Conservation (phyloP, 2,329 filamentous ascomycete genomes). For the Alternaria panax region DNA sequence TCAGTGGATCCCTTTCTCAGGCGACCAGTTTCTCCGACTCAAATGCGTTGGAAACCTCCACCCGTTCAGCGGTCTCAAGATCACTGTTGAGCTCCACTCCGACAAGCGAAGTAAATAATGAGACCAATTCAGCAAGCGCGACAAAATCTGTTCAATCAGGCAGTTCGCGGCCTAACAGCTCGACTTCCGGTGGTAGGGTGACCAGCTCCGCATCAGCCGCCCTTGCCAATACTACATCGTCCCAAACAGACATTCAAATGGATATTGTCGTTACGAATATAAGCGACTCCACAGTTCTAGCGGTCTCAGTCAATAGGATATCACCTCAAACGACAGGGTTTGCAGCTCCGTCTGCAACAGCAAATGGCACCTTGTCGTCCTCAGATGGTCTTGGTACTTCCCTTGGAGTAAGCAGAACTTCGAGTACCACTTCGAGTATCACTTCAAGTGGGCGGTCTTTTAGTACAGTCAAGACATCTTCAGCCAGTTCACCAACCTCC, state of each 20-base stretch:
- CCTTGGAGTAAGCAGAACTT: neutral
- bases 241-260: neutral
- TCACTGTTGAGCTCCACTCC: neutral
- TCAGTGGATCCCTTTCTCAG: neutral
- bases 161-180: neutral
- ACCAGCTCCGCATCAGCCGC: neutral
- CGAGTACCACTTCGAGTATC: too few relatives aligned
- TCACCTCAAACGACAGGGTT: neutral
- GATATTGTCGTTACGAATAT: neutral
- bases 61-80: neutral
- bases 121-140: neutral
- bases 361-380: neutral
- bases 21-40: neutral
- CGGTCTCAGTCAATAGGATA: neutral
- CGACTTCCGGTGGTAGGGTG: neutral
- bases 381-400: neutral
- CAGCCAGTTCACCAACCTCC: neutral
- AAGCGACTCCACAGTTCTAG: neutral
- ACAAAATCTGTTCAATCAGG: neutral
- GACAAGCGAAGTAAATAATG: neutral
- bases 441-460: neutral
- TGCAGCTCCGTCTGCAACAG: neutral
- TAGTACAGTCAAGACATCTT: neutral
- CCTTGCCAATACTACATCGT: neutral
- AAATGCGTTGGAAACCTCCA: neutral